phyloP scores from a whole-genome alignment of 129 eudicot genomes.

The Tanacetum coccineum region DNA sequence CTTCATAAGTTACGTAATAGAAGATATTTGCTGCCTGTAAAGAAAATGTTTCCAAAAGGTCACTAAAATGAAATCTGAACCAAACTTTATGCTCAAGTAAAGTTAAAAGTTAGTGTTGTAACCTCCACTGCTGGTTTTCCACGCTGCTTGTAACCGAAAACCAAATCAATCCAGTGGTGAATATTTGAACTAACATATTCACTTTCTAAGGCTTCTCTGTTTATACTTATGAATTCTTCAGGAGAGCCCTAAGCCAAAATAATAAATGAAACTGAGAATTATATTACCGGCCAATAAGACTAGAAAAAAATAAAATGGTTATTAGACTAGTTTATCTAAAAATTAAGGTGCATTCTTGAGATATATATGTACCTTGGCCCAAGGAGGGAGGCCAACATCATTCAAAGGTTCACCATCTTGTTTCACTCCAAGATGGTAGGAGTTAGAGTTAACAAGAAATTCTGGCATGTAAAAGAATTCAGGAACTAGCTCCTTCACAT shows the following conservation, averaged over 20 bases:
- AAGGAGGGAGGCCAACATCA: slow-evolving; percentile 96
- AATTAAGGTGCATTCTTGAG: no score
- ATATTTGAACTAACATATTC: slow-evolving; percentile 99
- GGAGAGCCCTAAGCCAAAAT: slow-evolving; percentile 70
- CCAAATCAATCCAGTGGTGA: slow-evolving; percentile 94
- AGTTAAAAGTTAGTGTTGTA: slow-evolving; percentile 13
- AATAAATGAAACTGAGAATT: slow-evolving; percentile 11
- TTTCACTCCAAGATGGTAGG: slow-evolving; percentile 90
- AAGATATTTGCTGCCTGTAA: slow-evolving; percentile 91
- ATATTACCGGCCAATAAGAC: background rate
- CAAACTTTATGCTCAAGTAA: background rate
- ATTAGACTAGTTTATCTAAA: background rate
- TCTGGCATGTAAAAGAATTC: slow-evolving; percentile 98
- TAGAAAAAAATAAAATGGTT: no score
- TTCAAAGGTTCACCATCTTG: slow-evolving; percentile 96
- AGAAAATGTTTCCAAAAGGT: slow-evolving; percentile 11
- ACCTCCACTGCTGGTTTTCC: slow-evolving; percentile 99
- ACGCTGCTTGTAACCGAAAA: slow-evolving; percentile 96
- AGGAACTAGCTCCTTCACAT: slow-evolving; percentile 92
- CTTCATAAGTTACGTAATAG: slow-evolving; percentile 93
- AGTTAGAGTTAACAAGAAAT: slow-evolving; percentile 89
- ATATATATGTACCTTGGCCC: slow-evolving; percentile 84
- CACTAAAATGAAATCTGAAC: slow-evolving; percentile 13
- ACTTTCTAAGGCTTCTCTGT: slow-evolving; percentile 99
- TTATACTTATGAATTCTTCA: slow-evolving; percentile 78